Percentiles rank a stretch among this genome's conserved stretches.
phyloP scores from a whole-genome alignment of 208 protist genomes.

The Leishmania turanica region DNA sequence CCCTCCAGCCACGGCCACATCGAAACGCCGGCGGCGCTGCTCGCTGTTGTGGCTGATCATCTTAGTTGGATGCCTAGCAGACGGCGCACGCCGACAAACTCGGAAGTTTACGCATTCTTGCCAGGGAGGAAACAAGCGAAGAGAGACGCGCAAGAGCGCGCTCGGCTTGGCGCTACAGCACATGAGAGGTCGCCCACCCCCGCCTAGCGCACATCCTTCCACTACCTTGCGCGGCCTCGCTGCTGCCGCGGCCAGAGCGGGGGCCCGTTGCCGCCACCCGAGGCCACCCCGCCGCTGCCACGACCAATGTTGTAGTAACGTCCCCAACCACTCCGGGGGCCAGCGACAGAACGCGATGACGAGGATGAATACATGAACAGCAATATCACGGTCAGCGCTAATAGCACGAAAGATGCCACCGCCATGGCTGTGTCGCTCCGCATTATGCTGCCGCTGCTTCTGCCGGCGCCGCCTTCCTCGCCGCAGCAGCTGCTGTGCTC shows the following conservation, averaged over 20 bases:
- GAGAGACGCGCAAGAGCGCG: background rate
- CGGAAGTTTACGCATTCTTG: background rate
- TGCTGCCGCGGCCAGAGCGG: background rate
- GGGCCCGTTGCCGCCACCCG: background rate
- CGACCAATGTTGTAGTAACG: background rate
- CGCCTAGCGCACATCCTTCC: background rate
- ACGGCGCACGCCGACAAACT: background rate
- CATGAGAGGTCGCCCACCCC: background rate
- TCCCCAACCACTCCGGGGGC: background rate
- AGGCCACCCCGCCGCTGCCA: background rate
- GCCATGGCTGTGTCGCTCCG: background rate
- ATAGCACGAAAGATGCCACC: background rate
- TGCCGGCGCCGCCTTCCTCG: background rate
- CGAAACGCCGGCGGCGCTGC: background rate
- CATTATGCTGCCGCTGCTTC: background rate
- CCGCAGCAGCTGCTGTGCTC: background rate
- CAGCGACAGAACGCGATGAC: background rate
- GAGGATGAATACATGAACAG: background rate
- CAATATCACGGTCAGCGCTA: background rate
- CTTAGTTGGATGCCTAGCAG: too few species aligned
- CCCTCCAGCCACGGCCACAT: background rate
- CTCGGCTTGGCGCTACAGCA: background rate
- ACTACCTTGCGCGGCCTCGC: conserved; percentile 3
- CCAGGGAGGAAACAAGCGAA: background rate
- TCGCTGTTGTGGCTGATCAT: background rate